Evolutionary conservation across 2,329 filamentous ascomycete species (phyloP).

Genomic region (Xylariomycetidae sp.): DNA sequence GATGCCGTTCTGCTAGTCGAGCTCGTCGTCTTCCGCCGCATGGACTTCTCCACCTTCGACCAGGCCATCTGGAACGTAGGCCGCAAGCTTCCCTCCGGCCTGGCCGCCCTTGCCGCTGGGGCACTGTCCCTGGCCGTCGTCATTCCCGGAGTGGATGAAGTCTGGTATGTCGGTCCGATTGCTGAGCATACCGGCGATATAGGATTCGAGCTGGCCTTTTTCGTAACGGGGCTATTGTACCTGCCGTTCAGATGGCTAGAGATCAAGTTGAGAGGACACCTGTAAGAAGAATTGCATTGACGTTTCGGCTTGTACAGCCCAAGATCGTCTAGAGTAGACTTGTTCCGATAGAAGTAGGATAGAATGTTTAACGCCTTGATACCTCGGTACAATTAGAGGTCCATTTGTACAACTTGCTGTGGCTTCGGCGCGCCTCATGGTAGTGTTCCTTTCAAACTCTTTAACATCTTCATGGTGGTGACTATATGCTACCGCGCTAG

Average conservation of each 20-base stretch:
- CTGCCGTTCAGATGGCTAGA: slow-evolving; percentile 41
- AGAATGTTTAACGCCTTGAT: too few relatives aligned
- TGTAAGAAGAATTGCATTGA: too few relatives aligned
- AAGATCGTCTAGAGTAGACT: too few relatives aligned
- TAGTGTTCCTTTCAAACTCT: too few relatives aligned
- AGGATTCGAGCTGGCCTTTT: slow-evolving; percentile 39
- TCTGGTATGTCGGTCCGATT: slow-evolving; percentile 38
- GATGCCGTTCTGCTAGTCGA: slow-evolving; percentile 36
- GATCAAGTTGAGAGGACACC: slow-evolving; percentile 28
- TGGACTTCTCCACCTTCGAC: slow-evolving; percentile 39
- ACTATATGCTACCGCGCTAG: too few relatives aligned
- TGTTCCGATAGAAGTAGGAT: too few relatives aligned
- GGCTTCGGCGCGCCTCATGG: too few relatives aligned
- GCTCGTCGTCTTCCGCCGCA: slow-evolving; percentile 41
- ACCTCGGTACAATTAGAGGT: too few relatives aligned
- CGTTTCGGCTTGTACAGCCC: too few relatives aligned
- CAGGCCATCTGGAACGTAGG: slow-evolving; percentile 42
- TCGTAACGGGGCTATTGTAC: slow-evolving; percentile 39
- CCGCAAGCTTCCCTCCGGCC: slow-evolving; percentile 36
- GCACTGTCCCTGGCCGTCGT: slow-evolving; percentile 40
- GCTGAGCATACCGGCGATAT: slow-evolving; percentile 37
- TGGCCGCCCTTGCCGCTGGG: slow-evolving; percentile 41
- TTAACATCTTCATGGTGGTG: too few relatives aligned
- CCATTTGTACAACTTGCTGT: too few relatives aligned
- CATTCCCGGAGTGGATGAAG: slow-evolving; percentile 36